Base-by-base conservation (phyloP, 225 moss, liverwort and hornwort genomes). In the Rhytidiadelphus loreus region DNA sequence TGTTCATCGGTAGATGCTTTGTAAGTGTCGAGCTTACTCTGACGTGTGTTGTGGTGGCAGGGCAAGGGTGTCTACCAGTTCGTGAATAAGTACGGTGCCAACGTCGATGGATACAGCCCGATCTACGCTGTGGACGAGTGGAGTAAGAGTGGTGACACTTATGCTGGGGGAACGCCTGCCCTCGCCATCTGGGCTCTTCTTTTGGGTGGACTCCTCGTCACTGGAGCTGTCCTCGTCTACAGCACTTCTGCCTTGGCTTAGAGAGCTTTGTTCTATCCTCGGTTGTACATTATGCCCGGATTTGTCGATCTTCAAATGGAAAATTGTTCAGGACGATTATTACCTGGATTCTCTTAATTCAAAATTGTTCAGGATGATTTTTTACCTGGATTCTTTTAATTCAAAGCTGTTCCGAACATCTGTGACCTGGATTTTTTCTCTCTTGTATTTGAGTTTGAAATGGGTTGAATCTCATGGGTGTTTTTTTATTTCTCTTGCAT, bases 11-110 rank as follows among this genome's bases (percentile, higher is more conserved):
- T 52, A 15, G 28, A 26, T 64, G 44, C 33, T 56, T 12, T 6
- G 1, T 9, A 46, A 25, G 26, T 50, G 59, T 37, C 39, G 12
- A 66, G 17, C 28, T 41, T 53, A 43, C 11, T 37, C 35, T 70
- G 85, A 71, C 19, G n/a, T 60, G 41, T 61, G 10, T 37, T 60
- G 35, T 16, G 46, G n/a, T 50, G 83, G 58, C 89, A 90, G 88
- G 97, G 97, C 50, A 98, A 97, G 94, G 97, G 98, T 33, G 97
- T 98, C 11, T 98, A 98, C 88, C 98, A 98, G 91, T 97, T 90
- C 58, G 71, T 91, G 80, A 96, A 96, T 68, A 98, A 98, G 92
- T 98, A 98, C 83, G 98, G 98, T 82, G 97, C 97, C 16, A 98
- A 98, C 75, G 98, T 98, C 1, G 98, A 98, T 58, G 98, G 98